A percentile compares a stretch with the other conserved stretches of the same genome.
Evolutionary conservation across 257 asterid species (phyloP).

Genomic region (Solanum tarijense): DNA sequence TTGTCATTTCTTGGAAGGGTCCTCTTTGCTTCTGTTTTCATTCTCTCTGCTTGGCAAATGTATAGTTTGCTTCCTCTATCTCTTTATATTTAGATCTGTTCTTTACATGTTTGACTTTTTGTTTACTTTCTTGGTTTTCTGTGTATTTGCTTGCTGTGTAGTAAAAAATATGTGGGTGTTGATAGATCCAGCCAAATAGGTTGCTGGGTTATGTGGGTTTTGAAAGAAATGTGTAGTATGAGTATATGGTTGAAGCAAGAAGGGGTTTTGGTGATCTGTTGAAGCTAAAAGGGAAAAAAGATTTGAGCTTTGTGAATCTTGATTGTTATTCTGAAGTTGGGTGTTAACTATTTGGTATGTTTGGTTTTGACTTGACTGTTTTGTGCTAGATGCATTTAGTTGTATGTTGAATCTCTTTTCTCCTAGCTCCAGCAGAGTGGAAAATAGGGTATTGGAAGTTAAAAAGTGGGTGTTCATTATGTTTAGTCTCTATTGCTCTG

Average conservation of each 20-base stretch:
- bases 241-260: neutral
- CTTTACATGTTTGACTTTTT: neutral
- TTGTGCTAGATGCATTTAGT: neutral
- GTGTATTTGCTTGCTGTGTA: neutral
- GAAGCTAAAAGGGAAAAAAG: neutral
- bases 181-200: neutral
- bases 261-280: neutral
- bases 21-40: constrained; percentile 82
- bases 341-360: neutral
- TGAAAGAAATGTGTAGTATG: neutral
- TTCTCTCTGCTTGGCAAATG: constrained; percentile 97
- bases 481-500: neutral
- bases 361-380: neutral
- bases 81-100: constrained; percentile 31
- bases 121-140: neutral
- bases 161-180: neutral
- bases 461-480: neutral
- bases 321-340: neutral
- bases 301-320: neutral
- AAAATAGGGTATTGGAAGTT: neutral
- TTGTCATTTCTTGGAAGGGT: constrained; percentile 79
- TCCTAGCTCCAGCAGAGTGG: neutral
- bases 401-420: neutral
- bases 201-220: neutral
- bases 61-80: constrained; percentile 7